A percentile compares a stretch with the other conserved stretches of the same genome.
Evolutionary conservation across 495 filamentous ascomycete species (phyloP).

Genomic region (Penicillium canariense): DNA sequence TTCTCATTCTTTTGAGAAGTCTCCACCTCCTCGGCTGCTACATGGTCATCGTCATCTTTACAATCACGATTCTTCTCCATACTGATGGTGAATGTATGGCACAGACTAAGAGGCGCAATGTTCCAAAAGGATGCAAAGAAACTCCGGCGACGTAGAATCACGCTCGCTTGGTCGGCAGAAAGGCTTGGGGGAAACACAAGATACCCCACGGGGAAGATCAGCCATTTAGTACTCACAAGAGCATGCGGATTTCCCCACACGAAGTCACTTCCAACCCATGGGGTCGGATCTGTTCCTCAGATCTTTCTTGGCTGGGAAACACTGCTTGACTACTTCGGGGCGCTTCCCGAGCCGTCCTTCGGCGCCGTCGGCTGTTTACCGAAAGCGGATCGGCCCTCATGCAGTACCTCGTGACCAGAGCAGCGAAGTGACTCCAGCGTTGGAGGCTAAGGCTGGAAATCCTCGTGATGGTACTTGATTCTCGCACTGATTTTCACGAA

Average conservation of each 20-base stretch:
- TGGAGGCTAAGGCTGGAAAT: background rate
- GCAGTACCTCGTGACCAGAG: too few species aligned
- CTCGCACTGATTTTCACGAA: background rate
- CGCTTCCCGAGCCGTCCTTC: conserved; percentile 6
- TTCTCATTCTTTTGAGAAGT: background rate
- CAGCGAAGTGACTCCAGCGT: background rate
- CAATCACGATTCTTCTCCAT: background rate
- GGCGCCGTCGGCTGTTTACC: conserved; percentile 6
- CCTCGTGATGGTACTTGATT: background rate
- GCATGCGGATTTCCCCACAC: too few species aligned
- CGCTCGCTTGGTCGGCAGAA: too few species aligned
- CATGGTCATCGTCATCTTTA: background rate
- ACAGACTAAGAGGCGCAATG: background rate
- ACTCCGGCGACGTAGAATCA: too few species aligned
- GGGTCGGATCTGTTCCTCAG: background rate
- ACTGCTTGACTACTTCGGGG: background rate
- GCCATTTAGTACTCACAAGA: too few species aligned
- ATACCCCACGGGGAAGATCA: too few species aligned
- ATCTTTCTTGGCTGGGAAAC: conserved; percentile 1
- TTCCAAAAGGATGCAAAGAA: too few species aligned
- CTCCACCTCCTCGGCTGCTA: background rate
- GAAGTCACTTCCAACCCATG: too few species aligned
- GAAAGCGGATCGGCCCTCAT: background rate
- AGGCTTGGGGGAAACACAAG: too few species aligned
- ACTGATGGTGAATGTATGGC: background rate